Evolutionary conservation across 23 red algal genomes (phyloP).

Genomic region (Gracilaria gracilis): DNA sequence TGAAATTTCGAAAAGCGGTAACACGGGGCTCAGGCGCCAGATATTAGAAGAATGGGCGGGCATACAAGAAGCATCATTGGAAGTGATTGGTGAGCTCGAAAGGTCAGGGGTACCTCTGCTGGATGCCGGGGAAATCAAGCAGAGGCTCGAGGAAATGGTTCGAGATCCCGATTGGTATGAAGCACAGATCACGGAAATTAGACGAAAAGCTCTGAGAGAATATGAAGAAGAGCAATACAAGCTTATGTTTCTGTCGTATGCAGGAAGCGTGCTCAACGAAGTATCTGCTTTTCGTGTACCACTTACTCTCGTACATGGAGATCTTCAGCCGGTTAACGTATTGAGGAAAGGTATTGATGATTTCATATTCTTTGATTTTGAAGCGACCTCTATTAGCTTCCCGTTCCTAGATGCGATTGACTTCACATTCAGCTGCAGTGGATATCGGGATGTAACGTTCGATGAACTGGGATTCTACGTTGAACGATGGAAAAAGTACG

Average conservation of each 20-base stretch:
- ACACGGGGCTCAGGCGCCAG: not conserved
- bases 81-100: conserved; percentile 7
- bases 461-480: conserved; percentile 20
- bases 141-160: conserved; percentile 1
- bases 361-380: conserved; percentile 32
- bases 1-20: not conserved
- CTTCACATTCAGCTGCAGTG: conserved; percentile 13
- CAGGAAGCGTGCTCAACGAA: not conserved
- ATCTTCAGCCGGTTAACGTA: conserved; percentile 3
- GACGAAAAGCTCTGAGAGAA: not conserved
- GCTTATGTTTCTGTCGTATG: conserved; percentile 1
- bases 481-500: conserved; percentile 11
- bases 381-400: conserved; percentile 26
- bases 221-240: conserved; percentile 16
- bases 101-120: conserved; percentile 5
- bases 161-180: conserved; percentile 21
- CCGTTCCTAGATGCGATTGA: conserved; percentile 7
- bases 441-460: not conserved
- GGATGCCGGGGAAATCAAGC: not conserved
- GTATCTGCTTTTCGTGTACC: conserved; percentile 19
- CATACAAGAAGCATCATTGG: conserved; percentile 15
- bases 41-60: conserved; percentile 22
- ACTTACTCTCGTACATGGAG: conserved; percentile 25
- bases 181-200: conserved; percentile 8
- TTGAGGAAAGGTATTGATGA: not conserved